These are phyloP conservation scores for Teratosphaeriaceae sp. DNA, from an alignment of 2,329 filamentous ascomycete species.

Conservation along the genomic window DNA sequence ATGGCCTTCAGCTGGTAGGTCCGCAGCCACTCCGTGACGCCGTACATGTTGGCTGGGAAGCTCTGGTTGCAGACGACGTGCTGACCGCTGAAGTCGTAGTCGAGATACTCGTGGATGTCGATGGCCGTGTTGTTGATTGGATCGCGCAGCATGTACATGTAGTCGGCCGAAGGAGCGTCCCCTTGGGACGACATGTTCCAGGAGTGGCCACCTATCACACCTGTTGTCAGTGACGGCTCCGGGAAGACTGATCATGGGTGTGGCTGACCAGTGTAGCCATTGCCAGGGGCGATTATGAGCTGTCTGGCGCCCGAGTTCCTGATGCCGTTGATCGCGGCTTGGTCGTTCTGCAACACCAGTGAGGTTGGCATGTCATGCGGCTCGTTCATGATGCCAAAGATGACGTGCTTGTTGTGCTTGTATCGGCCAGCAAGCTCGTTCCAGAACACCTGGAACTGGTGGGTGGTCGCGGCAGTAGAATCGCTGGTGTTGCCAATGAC, in stretches of 20 bases:
- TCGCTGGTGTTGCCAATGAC: slow-evolving; percentile 6
- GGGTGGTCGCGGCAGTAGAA: slow-evolving; percentile 1
- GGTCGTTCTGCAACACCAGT: slow-evolving; percentile 4
- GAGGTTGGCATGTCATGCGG: slow-evolving; percentile 6
- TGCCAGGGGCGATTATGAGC: slow-evolving; percentile 7
- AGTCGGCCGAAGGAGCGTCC: background rate
- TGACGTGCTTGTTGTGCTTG: slow-evolving; percentile 3
- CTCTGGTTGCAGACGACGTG: slow-evolving; percentile 3
- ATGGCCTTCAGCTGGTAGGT: slow-evolving; percentile 5
- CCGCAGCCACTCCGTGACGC: slow-evolving; percentile 4
- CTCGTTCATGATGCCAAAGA: slow-evolving; percentile 8
- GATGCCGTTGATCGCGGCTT: slow-evolving; percentile 8
- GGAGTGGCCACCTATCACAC: slow-evolving; percentile 3
- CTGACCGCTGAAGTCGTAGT: slow-evolving; percentile 3
- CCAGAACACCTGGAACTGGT: slow-evolving; percentile 5
- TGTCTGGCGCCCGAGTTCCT: slow-evolving; percentile 4
- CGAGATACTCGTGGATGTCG: slow-evolving; percentile 8
- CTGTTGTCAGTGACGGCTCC: too few species aligned
- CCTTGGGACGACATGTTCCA: background rate
- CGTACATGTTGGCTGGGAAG: slow-evolving; percentile 3
- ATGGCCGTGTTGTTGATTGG: slow-evolving; percentile 7
- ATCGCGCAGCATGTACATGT: slow-evolving; percentile 3
- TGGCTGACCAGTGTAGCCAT: slow-evolving; percentile 8
- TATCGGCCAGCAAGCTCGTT: slow-evolving; percentile 4
- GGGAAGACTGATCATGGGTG: too few species aligned